phyloP scores from a whole-genome alignment of 192 early-diverging fungal species.

The Dissophora globulifera region DNA sequence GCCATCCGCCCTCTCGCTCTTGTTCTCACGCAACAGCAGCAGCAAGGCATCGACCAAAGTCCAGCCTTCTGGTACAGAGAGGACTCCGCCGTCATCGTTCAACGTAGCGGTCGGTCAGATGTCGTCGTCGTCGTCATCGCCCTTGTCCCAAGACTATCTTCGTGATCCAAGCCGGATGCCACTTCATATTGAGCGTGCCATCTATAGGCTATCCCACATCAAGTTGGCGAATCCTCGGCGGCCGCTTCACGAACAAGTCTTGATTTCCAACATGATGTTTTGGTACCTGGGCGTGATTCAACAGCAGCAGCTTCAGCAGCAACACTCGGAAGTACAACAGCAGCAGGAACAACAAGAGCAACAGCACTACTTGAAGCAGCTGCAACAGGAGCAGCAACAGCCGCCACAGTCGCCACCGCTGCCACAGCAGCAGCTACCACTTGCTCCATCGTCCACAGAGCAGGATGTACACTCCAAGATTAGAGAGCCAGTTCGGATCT shows the following conservation, averaged over 20 bases:
- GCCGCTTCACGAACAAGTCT: constrained; percentile 76
- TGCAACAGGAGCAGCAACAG: constrained; percentile 3
- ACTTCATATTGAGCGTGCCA: constrained; percentile 79
- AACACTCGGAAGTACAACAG: constrained; percentile 18
- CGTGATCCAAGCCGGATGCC: constrained; percentile 67
- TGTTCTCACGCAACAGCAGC: constrained; percentile 53
- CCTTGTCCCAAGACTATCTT: not conserved
- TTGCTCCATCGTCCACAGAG: no score
- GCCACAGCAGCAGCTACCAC: no score
- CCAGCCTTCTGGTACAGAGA: constrained; percentile 9
- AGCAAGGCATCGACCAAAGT: constrained; percentile 30
- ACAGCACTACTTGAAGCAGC: constrained; percentile 6
- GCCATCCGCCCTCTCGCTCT: constrained; percentile 31
- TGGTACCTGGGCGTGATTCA: constrained; percentile 79
- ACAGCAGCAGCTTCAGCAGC: constrained; percentile 47
- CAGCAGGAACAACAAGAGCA: constrained; percentile 19
- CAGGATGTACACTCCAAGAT: not conserved
- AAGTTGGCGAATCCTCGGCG: constrained; percentile 80
- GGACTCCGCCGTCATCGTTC: not conserved
- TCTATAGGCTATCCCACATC: constrained; percentile 76
- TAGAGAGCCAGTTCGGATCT: not conserved
- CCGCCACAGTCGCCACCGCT: no score
- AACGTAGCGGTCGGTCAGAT: no score
- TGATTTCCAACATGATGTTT: constrained; percentile 85
- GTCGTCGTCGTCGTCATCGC: no score